These are phyloP conservation scores for Diphasiastrum complanatum DNA, from an alignment of 83 land plant genomes.

Conservation along the genomic window DNA sequence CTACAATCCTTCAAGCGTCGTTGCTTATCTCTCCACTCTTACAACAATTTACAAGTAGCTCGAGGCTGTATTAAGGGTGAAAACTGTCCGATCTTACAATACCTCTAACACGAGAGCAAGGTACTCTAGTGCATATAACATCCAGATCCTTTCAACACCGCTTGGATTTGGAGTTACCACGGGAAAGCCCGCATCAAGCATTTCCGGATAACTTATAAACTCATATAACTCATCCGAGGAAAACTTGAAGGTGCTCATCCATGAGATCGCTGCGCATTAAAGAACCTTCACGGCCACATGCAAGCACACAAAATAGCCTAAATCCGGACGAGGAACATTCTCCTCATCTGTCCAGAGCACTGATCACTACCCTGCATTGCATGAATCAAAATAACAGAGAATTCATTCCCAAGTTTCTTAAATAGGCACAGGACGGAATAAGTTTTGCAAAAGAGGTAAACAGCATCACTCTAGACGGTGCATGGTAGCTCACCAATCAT, in stretches of 20 bases:
- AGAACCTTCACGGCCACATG: slow-evolving; percentile 6
- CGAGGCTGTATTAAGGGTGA: too few relatives aligned
- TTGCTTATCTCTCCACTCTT: too few relatives aligned
- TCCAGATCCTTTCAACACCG: slow-evolving; percentile 15
- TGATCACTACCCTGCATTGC: slow-evolving; percentile 34
- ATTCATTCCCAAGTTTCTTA: background rate
- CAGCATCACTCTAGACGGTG: background rate
- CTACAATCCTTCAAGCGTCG: too few relatives aligned
- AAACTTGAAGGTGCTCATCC: background rate
- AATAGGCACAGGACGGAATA: background rate
- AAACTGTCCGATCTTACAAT: too few relatives aligned
- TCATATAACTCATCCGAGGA: background rate
- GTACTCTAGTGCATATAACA: too few relatives aligned
- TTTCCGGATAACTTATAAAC: too few relatives aligned
- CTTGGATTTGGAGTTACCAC: slow-evolving; percentile 23
- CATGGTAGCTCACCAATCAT: slow-evolving; percentile 29
- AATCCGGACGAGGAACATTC: too few relatives aligned
- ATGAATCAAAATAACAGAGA: background rate
- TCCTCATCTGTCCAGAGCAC: slow-evolving; percentile 30
- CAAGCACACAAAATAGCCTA: background rate
- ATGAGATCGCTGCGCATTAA: background rate
- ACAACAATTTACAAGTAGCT: too few relatives aligned
- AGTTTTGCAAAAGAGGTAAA: background rate
- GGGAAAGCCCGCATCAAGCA: slow-evolving; percentile 32
- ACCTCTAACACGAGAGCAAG: too few relatives aligned